A percentile compares a stretch with the other conserved stretches of the same genome.
phyloP scores from a whole-genome alignment of 2,329 filamentous ascomycete genomes.

The Ceratocystiopsis brevicomis region DNA sequence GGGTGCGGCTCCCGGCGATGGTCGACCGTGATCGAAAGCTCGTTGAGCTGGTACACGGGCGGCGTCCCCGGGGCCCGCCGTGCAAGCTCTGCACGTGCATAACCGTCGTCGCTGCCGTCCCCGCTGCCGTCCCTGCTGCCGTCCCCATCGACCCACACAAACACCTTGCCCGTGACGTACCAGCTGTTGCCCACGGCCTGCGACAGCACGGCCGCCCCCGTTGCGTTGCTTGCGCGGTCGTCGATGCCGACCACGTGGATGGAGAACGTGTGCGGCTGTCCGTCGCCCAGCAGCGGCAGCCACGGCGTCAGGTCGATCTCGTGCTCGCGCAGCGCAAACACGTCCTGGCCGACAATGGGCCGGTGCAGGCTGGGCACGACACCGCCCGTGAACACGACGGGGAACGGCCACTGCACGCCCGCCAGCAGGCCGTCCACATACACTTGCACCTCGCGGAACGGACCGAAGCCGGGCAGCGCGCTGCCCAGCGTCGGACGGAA shows the following conservation, averaged over 20 bases:
- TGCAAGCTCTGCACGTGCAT: slow-evolving; percentile 13
- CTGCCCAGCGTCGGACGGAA: slow-evolving; percentile 37
- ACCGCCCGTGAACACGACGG: slow-evolving; percentile 66
- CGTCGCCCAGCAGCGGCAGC: slow-evolving; percentile 50
- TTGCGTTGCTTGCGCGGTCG: slow-evolving; percentile 21
- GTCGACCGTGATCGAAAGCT: slow-evolving; percentile 21
- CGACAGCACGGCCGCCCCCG: slow-evolving; percentile 27
- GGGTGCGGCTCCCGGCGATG: slow-evolving; percentile 25
- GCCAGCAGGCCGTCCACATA: slow-evolving; percentile 54
- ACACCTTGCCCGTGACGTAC: slow-evolving; percentile 63
- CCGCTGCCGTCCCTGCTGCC: slow-evolving; percentile 15
- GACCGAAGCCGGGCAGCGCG: slow-evolving; percentile 44
- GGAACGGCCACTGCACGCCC: slow-evolving; percentile 65
- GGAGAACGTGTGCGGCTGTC: slow-evolving; percentile 43
- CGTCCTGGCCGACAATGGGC: slow-evolving; percentile 59
- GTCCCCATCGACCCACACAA: slow-evolving; percentile 48
- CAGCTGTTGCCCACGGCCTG: slow-evolving; percentile 45
- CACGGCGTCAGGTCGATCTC: slow-evolving; percentile 71
- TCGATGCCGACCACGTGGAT: slow-evolving; percentile 48
- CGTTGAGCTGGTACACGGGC: slow-evolving; percentile 12
- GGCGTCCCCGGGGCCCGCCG: slow-evolving; percentile 9
- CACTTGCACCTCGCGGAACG: slow-evolving; percentile 63
- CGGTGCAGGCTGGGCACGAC: slow-evolving; percentile 60
- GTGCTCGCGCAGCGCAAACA: slow-evolving; percentile 60
- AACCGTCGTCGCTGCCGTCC: slow-evolving; percentile 22